phyloP scores from a whole-genome alignment of 768 basidiomycete species.

The Mycena pura region DNA sequence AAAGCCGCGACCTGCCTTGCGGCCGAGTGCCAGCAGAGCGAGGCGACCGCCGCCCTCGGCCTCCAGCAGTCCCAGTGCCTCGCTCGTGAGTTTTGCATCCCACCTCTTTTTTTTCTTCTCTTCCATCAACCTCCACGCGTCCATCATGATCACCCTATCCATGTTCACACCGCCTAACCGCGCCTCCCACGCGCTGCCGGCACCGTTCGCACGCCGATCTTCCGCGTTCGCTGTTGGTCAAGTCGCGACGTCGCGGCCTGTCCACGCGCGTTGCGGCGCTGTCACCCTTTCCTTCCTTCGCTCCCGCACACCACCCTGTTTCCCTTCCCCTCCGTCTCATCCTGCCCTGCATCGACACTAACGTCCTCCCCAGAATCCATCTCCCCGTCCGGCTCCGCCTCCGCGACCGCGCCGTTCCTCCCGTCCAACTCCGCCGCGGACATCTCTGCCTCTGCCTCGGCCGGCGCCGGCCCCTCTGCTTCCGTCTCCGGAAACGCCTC shows the following conservation, averaged over 20 bases:
- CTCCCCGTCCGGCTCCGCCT: neutral
- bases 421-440: slow-evolving; percentile 18
- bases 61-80: neutral
- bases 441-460: too few species aligned
- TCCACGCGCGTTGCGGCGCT: too few species aligned
- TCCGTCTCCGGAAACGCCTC: too few species aligned
- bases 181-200: too few species aligned
- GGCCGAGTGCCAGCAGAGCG: slow-evolving; percentile 10
- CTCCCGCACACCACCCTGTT: too few species aligned
- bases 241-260: too few species aligned
- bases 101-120: neutral
- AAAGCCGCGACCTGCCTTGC: slow-evolving; percentile 1
- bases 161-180: too few species aligned
- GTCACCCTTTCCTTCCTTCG: neutral
- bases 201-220: too few species aligned
- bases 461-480: too few species aligned
- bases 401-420: slow-evolving; percentile 18
- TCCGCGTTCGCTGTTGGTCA: too few species aligned
- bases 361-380: neutral
- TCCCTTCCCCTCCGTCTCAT: too few species aligned
- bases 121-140: neutral
- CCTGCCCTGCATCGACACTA: neutral
- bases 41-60: neutral
- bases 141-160: too few species aligned
- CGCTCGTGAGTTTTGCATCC: slow-evolving; percentile 1